Percentiles rank a stretch among this genome's conserved stretches.
Evolutionary conservation across 208 protist genomes (phyloP).

Genomic region (Trypanosoma caninum): DNA sequence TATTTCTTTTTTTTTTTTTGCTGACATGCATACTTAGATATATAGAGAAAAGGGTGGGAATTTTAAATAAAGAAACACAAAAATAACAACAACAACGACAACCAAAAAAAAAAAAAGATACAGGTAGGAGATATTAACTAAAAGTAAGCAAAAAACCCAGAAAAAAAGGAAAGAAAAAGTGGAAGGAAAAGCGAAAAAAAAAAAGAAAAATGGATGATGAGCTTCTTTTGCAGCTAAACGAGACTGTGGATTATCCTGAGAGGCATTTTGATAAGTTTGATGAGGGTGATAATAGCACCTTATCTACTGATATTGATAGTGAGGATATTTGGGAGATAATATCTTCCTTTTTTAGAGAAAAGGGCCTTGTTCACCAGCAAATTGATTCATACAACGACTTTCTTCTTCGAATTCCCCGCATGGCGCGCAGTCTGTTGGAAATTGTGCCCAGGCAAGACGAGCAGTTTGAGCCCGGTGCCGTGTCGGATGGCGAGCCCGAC

Average conservation of each 20-base stretch:
- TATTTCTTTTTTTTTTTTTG: background rate
- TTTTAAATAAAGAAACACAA: too few species aligned
- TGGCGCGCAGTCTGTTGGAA: slow-evolving; percentile 65
- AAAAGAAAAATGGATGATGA: slow-evolving; percentile 64
- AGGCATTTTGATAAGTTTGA: slow-evolving; percentile 11
- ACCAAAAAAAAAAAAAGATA: too few species aligned
- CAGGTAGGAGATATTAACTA: too few species aligned
- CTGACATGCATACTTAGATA: too few species aligned
- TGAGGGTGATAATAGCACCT: background rate
- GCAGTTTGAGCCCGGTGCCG: slow-evolving; percentile 71
- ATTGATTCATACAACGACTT: slow-evolving; percentile 99
- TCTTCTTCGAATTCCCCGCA: slow-evolving; percentile 79
- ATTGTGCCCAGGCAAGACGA: slow-evolving; percentile 72
- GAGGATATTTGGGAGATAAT: slow-evolving; percentile 98
- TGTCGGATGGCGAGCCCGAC: slow-evolving; percentile 41
- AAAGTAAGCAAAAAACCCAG: too few species aligned
- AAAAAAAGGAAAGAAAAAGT: background rate
- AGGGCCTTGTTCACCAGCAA: slow-evolving; percentile 98
- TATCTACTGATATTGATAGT: slow-evolving; percentile 68
- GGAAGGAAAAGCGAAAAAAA: slow-evolving; percentile 13
- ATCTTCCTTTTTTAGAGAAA: slow-evolving; percentile 96
- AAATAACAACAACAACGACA: too few species aligned
- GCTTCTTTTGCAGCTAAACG: slow-evolving; percentile 69
- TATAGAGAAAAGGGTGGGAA: too few species aligned
- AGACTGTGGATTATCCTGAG: slow-evolving; percentile 41